Evolutionary conservation across 768 basidiomycete genomes (phyloP), one percentile per base, ranked within the genome.

Genomic region (Chalciporus pseudorubinellus): DNA sequence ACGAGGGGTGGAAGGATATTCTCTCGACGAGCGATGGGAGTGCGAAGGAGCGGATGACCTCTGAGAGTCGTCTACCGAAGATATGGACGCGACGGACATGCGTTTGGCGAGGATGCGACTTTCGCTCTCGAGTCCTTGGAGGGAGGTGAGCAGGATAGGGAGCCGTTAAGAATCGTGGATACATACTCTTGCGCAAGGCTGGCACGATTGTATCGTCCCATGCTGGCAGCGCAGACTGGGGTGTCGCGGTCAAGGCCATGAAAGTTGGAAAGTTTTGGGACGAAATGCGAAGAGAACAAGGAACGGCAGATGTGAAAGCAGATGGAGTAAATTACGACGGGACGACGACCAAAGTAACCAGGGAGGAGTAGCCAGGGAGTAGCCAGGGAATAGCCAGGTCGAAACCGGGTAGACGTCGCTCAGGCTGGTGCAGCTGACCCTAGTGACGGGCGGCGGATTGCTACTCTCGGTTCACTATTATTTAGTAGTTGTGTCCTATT

Each of bases 201-300:
- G 89, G 90, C 26, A 92, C 90, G 50, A 92, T 89, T 31, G 81
- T 81, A 63, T 89, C 88, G 67, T 90, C 89, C 88, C 89, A 92
- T 33, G 81, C 77, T 44, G 84, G 80, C 39, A 69, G 44, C 43
- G 56, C 60, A 26, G 58, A 73, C 56, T 72, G 72, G 31, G 71
- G 65, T 19, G 63, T 71, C 38, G 73, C 74, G 36, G 74, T 72
- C 63, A 77, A 54, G 47, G 76, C 73, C 77, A 77, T 76, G 39
- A 58, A 51, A 44, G 12, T 20, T 31, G 26, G 44, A 20, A 28
- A 31, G 18, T 33, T 14, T 12, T 31, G n/a, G 13, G 48, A 48
- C 51, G 55, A 53, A 42, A 50, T 20, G 33, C 44, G 49, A 49
- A 48, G 28, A 54, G 49, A 53, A 52, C 49, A 51, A 50, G 53